Evolutionary conservation across 1,284 basidiomycete genomes (phyloP).

Genomic region (Bjerkandera adusta): DNA sequence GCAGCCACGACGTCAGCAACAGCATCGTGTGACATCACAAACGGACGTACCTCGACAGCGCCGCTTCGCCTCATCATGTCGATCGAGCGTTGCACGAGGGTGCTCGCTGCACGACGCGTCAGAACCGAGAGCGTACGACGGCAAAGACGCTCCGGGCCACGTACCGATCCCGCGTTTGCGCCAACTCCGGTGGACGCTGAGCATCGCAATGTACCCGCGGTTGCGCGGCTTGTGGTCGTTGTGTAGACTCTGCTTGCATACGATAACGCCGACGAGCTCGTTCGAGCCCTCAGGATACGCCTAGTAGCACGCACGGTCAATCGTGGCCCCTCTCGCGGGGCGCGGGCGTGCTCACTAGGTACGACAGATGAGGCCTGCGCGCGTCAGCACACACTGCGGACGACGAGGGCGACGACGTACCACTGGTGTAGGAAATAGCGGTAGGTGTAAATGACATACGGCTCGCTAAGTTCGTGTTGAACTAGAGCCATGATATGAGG

Average conservation of each 20-base stretch:
- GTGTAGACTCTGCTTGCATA: conserved; percentile 94
- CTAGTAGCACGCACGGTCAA: conserved; percentile 38
- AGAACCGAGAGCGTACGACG: conserved; percentile 4
- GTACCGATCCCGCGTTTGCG: conserved; percentile 89
- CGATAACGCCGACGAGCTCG: conserved; percentile 84
- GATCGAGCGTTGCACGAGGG: conserved; percentile 77
- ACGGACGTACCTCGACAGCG: conserved; percentile 73
- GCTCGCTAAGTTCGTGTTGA: conserved; percentile 92
- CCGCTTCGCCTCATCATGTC: conserved; percentile 77
- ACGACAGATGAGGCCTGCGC: conserved; percentile 88
- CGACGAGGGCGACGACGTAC: conserved; percentile 42
- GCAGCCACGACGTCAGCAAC: conserved; percentile 2
- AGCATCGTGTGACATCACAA: conserved; percentile 1
- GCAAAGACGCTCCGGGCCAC: conserved; percentile 29
- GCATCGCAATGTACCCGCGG: conserved; percentile 97
- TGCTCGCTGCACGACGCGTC: conserved; percentile 53
- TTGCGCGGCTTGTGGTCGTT: conserved; percentile 57
- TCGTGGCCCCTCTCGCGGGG: too few species aligned
- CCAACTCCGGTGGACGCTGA: conserved; percentile 81
- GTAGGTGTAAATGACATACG: conserved; percentile 92
- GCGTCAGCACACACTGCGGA: not conserved
- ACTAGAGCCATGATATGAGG: conserved; percentile 82
- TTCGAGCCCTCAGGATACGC: conserved; percentile 57
- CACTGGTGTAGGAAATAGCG: conserved; percentile 95
- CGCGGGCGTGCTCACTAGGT: conserved; percentile 61